phyloP scores from a whole-genome alignment of 768 basidiomycete genomes.

The Cystofilobasidium macerans region DNA sequence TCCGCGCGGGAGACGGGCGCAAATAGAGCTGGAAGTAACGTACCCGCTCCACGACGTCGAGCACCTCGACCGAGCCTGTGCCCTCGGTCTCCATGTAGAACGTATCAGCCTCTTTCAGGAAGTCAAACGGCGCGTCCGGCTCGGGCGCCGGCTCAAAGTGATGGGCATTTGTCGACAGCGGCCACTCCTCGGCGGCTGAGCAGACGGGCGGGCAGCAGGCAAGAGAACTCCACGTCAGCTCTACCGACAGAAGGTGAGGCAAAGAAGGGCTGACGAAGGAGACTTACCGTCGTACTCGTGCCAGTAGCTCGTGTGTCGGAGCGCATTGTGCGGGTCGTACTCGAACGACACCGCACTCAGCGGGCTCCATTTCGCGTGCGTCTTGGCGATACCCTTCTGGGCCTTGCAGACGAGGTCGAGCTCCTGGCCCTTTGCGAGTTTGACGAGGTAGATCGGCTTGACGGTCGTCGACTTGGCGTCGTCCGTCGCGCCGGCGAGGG shows the following conservation, averaged over 20 bases:
- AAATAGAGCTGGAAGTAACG: neutral
- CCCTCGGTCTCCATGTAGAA: conserved; percentile 87
- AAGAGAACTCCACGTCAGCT: neutral
- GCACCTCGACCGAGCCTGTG: conserved; percentile 20
- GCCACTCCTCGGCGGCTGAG: conserved; percentile 70
- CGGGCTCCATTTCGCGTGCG: conserved; percentile 98
- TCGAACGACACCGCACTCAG: conserved; percentile 90
- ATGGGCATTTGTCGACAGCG: conserved; percentile 68
- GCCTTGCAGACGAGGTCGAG: conserved; percentile 73
- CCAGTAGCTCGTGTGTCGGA: conserved; percentile 94
- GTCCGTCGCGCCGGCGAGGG: neutral
- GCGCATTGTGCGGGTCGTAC: conserved; percentile 95
- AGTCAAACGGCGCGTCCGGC: conserved; percentile 69
- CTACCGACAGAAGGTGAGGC: neutral
- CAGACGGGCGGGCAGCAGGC: neutral
- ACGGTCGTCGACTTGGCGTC: neutral
- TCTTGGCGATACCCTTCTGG: conserved; percentile 95
- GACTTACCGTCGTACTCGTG: conserved; percentile 49
- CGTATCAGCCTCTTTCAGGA: conserved; percentile 68
- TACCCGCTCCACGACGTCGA: conserved; percentile 17
- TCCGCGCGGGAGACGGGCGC: neutral
- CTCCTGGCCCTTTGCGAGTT: conserved; percentile 89
- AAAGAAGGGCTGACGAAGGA: neutral
- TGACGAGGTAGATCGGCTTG: conserved; percentile 25
- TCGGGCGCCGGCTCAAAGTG: conserved; percentile 72